A percentile compares a stretch with the other conserved stretches of the same genome.
Conservation (phyloP, 306 rosid species). For the Coriaria nepalensis region DNA sequence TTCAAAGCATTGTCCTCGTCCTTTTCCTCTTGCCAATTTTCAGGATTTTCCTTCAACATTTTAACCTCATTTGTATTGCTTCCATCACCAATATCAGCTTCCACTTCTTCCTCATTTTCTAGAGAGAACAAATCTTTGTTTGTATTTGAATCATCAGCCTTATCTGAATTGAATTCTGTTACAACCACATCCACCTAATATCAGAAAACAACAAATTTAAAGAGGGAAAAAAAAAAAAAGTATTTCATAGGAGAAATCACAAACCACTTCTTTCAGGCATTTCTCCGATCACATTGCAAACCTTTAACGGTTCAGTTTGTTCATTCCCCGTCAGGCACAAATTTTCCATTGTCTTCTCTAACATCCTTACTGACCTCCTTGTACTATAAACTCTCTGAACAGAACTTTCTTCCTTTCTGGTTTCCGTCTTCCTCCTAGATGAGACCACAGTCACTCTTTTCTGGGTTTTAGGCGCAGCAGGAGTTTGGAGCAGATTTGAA, state of each 20-base stretch:
- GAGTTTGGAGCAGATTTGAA: slow-evolving; percentile 24
- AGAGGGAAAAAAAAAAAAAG: not conserved
- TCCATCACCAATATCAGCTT: slow-evolving; percentile 2
- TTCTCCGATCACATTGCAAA: slow-evolving; percentile 29
- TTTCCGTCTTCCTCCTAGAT: slow-evolving; percentile 15
- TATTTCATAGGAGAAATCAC: not conserved
- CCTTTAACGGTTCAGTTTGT: slow-evolving; percentile 14
- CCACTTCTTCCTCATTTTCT: slow-evolving; percentile 10
- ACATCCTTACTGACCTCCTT: slow-evolving; percentile 49
- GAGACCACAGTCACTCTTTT: slow-evolving; percentile 24
- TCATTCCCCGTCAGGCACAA: slow-evolving; percentile 29
- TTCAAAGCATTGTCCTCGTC: no score
- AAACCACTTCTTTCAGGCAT: slow-evolving; percentile 11
- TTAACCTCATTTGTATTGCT: not conserved
- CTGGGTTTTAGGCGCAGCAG: slow-evolving; percentile 30
- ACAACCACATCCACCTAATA: not conserved
- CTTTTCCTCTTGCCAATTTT: no score
- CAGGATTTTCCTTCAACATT: no score
- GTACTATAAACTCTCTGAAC: slow-evolving; percentile 39
- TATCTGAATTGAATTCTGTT: slow-evolving; percentile 18
- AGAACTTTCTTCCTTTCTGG: slow-evolving; percentile 12
- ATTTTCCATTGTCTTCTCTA: slow-evolving; percentile 45
- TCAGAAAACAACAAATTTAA: no score
- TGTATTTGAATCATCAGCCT: slow-evolving; percentile 2
- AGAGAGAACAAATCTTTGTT: no score